A percentile compares a stretch with the other conserved stretches of the same genome.
phyloP scores from a whole-genome alignment of 2,329 filamentous ascomycete genomes.

The Bimuria novae-zelandiae region DNA sequence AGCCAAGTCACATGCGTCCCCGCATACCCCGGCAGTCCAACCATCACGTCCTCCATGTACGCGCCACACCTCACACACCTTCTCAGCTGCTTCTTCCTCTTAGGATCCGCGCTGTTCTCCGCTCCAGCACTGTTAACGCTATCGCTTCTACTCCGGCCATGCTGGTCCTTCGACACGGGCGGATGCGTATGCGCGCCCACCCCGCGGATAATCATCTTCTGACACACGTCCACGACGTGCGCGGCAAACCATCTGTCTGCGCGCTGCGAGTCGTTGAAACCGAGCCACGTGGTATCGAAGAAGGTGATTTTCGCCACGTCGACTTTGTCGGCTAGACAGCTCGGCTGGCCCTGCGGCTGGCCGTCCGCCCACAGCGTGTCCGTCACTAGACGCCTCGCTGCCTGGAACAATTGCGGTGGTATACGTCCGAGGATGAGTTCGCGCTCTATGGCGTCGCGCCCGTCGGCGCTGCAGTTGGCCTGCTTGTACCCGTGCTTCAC shows the following conservation, averaged over 20 bases:
- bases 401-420: conserved; percentile 56
- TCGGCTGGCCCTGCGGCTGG: conserved; percentile 45
- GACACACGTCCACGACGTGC: conserved; percentile 62
- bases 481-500: conserved; percentile 63
- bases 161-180: neutral
- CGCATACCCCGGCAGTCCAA: conserved; percentile 36
- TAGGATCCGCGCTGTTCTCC: conserved; percentile 10
- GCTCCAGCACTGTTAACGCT: conserved; percentile 17
- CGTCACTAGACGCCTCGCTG: conserved; percentile 54
- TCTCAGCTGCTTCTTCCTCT: conserved; percentile 36
- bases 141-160: conserved; percentile 25
- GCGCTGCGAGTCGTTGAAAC: conserved; percentile 63
- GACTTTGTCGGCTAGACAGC: conserved; percentile 60
- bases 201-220: conserved; percentile 53
- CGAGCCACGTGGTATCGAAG: conserved; percentile 71
- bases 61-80: conserved; percentile 52
- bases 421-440: conserved; percentile 58
- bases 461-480: conserved; percentile 43
- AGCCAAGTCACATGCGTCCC: conserved; percentile 39
- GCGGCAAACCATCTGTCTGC: conserved; percentile 65
- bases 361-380: conserved; percentile 45
- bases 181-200: conserved; percentile 32
- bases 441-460: conserved; percentile 49
- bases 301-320: conserved; percentile 74
- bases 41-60: conserved; percentile 52